Evolutionary conservation across 768 basidiomycete genomes (phyloP).

Genomic region (Pisolithus marmoratus): DNA sequence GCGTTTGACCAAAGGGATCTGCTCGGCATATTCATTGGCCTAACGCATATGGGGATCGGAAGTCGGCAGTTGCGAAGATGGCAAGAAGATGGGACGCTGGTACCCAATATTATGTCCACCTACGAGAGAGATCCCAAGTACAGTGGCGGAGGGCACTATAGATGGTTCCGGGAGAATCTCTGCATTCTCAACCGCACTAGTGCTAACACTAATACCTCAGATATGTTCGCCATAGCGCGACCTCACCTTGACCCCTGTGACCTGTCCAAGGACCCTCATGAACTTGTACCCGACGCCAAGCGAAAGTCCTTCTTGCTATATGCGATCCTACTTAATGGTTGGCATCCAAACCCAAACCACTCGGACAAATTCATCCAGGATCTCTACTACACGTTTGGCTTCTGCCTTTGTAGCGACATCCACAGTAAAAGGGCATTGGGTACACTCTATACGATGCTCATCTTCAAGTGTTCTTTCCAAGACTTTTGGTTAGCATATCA

Average conservation of each 20-base stretch:
- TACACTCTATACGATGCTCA: neutral
- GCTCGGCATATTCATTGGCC: conserved; percentile 26
- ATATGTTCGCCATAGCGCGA: neutral
- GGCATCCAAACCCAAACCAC: neutral
- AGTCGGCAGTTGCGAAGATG: conserved; percentile 25
- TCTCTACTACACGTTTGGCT: conserved; percentile 9
- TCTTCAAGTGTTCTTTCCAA: too few relatives aligned
- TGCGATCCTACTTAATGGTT: neutral
- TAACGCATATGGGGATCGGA: conserved; percentile 16
- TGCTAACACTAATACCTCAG: neutral
- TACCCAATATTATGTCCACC: conserved; percentile 24
- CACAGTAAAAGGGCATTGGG: neutral
- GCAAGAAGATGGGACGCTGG: conserved; percentile 23
- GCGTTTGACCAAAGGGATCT: conserved; percentile 12
- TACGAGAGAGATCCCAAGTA: conserved; percentile 18
- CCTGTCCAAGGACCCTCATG: neutral
- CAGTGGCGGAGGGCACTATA: conserved; percentile 24
- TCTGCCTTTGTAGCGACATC: conserved; percentile 4
- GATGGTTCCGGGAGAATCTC: conserved; percentile 31
- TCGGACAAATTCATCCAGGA: neutral
- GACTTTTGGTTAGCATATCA: too few relatives aligned
- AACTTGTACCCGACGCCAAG: neutral
- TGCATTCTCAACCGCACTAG: conserved; percentile 18
- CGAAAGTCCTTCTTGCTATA: neutral
- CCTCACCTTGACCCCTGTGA: neutral